Percentiles rank a stretch among this genome's conserved stretches.
phyloP scores from a whole-genome alignment of 2,329 filamentous ascomycete species.

The Fusarium concolor region DNA sequence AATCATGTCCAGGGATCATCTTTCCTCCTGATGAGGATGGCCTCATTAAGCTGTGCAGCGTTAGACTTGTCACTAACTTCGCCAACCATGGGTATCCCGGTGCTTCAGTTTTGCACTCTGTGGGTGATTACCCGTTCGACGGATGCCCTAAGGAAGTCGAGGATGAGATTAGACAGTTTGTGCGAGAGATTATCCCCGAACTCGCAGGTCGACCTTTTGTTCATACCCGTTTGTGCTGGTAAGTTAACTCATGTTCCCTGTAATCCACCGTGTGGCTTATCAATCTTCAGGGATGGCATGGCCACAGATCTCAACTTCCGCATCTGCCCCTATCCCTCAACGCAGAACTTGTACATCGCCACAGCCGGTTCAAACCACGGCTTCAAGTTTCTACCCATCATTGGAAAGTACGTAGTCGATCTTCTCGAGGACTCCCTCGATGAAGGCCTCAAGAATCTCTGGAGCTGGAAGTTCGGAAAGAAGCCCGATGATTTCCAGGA shows the following conservation, averaged over 20 bases:
- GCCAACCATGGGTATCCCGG: slow-evolving; percentile 48
- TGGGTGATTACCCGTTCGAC: slow-evolving; percentile 40
- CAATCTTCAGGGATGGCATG: slow-evolving; percentile 46
- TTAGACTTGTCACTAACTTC: slow-evolving; percentile 64
- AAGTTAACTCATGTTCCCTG: slow-evolving; percentile 43
- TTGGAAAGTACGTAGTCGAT: slow-evolving; percentile 61
- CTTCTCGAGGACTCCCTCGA: slow-evolving; percentile 49
- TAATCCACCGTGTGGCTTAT: background rate
- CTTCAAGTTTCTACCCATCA: slow-evolving; percentile 65
- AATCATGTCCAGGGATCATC: slow-evolving; percentile 57
- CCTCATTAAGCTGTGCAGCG: slow-evolving; percentile 65
- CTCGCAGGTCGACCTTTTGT: slow-evolving; percentile 60
- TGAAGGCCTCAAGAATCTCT: slow-evolving; percentile 55
- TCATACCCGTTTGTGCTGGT: slow-evolving; percentile 57
- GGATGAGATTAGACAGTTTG: slow-evolving; percentile 61
- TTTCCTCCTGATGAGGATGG: slow-evolving; percentile 63
- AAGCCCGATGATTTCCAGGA: slow-evolving; percentile 36
- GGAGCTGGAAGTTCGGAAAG: slow-evolving; percentile 48
- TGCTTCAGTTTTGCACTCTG: slow-evolving; percentile 35
- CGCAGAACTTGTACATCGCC: slow-evolving; percentile 58
- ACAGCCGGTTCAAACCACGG: slow-evolving; percentile 65
- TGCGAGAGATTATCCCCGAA: slow-evolving; percentile 52
- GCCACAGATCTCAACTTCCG: slow-evolving; percentile 48
- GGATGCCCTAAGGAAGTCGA: slow-evolving; percentile 63
- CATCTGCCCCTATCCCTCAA: slow-evolving; percentile 35